Conservation (phyloP, 225 moss, liverwort and hornwort genomes). For the Physcomitrium patens region DNA sequence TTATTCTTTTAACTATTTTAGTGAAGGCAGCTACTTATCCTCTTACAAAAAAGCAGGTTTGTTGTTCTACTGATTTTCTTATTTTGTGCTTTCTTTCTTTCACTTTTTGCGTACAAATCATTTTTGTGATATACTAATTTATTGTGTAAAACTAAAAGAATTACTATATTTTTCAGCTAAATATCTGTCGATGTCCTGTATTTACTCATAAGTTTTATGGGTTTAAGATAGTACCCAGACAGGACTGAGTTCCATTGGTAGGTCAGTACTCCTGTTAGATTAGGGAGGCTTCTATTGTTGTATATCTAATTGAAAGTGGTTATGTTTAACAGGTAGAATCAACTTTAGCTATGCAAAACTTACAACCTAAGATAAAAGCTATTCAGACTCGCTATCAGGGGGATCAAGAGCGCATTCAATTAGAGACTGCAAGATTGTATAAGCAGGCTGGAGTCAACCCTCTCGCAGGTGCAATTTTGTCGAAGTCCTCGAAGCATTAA, state of each 20-base stretch:
- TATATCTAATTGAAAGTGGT: constrained; percentile 8
- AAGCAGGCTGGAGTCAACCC: constrained; percentile 99
- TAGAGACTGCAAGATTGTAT: constrained; percentile 95
- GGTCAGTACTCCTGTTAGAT: not conserved
- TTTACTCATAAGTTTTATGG: not conserved
- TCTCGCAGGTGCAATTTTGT: constrained; percentile 63
- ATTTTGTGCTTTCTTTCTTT: not conserved
- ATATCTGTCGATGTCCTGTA: not conserved
- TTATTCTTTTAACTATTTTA: constrained; percentile 87
- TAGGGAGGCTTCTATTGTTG: not conserved
- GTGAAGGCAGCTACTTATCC: constrained; percentile 96
- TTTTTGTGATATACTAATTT: too few relatives aligned
- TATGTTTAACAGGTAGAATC: constrained; percentile 74
- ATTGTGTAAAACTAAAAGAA: not conserved
- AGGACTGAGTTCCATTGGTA: not conserved
- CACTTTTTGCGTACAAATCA: not conserved
- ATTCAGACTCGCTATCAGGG: constrained; percentile 88
- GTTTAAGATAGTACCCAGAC: not conserved
- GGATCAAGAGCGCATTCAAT: constrained; percentile 94
- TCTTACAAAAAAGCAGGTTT: constrained; percentile 87
- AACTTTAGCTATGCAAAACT: constrained; percentile 94
- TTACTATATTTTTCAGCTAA: not conserved
- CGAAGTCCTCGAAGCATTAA: not conserved
- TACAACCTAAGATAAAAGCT: constrained; percentile 93
- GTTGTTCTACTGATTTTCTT: not conserved